Evolutionary conservation across 495 filamentous ascomycete genomes (phyloP).

Genomic region (Cladorrhinum samala): DNA sequence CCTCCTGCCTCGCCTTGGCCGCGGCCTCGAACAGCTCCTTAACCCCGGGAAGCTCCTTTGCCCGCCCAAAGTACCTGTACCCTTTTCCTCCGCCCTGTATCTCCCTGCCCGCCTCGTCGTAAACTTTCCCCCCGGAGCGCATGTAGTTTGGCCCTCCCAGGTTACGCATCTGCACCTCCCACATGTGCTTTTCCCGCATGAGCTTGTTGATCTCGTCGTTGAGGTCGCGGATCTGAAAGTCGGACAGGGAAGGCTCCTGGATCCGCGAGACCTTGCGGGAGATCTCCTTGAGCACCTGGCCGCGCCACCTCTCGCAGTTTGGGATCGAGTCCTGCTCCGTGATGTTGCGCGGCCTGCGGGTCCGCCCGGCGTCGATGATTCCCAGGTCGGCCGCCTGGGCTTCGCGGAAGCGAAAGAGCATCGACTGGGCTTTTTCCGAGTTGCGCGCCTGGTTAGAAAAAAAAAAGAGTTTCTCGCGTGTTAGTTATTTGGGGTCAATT

Average conservation of each 20-base stretch:
- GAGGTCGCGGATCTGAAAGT: slow-evolving; percentile 95
- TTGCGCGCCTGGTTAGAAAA: slow-evolving; percentile 52
- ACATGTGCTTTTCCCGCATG: slow-evolving; percentile 97
- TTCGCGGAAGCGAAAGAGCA: slow-evolving; percentile 99
- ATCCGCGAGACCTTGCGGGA: slow-evolving; percentile 93
- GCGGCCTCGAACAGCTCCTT: slow-evolving; percentile 91
- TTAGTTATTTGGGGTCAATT: neutral
- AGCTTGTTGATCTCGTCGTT: slow-evolving; percentile 99
- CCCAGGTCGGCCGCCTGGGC: slow-evolving; percentile 93
- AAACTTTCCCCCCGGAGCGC: slow-evolving; percentile 78
- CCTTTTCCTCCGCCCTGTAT: slow-evolving; percentile 86
- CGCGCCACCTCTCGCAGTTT: slow-evolving; percentile 93
- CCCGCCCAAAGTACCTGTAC: slow-evolving; percentile 80
- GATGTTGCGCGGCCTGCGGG: slow-evolving; percentile 83
- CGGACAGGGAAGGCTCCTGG: slow-evolving; percentile 79
- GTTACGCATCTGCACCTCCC: slow-evolving; percentile 93
- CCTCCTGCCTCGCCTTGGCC: slow-evolving; percentile 47
- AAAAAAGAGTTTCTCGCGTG: slow-evolving; percentile 7
- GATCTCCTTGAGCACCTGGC: slow-evolving; percentile 94
- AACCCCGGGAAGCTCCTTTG: slow-evolving; percentile 85
- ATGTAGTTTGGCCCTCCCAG: slow-evolving; percentile 97
- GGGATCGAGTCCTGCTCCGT: slow-evolving; percentile 79
- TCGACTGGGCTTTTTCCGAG: slow-evolving; percentile 96
- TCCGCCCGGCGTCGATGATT: slow-evolving; percentile 88
- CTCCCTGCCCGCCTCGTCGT: slow-evolving; percentile 88